These are phyloP conservation scores for Salix udensis DNA, from an alignment of 345 rosid genomes.

Conservation along the genomic window DNA sequence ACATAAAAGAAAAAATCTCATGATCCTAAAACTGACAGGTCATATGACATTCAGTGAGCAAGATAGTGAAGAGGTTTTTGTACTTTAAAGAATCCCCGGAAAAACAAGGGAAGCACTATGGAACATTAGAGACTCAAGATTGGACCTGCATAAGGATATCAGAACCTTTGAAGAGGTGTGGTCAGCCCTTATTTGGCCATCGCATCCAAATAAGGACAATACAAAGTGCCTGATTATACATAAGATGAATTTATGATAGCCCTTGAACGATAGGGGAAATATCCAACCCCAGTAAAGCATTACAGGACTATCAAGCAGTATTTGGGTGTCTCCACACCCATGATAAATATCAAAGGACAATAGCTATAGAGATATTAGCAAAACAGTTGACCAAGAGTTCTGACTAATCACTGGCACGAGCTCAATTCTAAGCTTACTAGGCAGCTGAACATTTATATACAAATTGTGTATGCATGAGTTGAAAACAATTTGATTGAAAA, in stretches of 20 bases:
- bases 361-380: background rate
- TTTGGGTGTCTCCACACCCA: too few species aligned
- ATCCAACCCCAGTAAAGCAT: background rate
- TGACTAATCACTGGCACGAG: background rate
- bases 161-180: background rate
- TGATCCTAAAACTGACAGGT: background rate
- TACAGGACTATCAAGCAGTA: background rate
- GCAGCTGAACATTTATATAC: background rate
- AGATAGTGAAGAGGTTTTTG: background rate
- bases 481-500: background rate
- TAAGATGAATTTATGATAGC: background rate
- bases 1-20: background rate
- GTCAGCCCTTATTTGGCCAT: background rate
- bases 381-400: background rate
- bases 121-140: background rate
- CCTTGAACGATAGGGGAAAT: background rate
- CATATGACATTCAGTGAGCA: background rate
- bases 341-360: background rate
- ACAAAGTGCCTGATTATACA: background rate
- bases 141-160: background rate
- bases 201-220: background rate
- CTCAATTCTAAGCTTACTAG: background rate
- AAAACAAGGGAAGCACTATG: background rate
- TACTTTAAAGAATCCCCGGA: too few species aligned
- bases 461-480: background rate